Evolutionary conservation across 78 protist species (phyloP).

Genomic region (Speleostelium caveatum): DNA sequence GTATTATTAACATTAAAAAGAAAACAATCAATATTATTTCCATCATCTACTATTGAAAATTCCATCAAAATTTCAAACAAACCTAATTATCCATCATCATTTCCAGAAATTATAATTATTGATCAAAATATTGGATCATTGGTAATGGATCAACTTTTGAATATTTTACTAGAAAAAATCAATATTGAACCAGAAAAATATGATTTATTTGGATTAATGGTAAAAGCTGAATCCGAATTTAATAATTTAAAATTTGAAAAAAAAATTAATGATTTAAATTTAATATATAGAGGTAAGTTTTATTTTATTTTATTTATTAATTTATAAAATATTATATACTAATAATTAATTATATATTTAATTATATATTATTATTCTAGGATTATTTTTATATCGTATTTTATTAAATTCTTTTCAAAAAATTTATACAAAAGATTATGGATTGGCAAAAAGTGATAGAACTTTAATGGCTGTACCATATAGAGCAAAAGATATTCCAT

Average conservation of each 20-base stretch:
- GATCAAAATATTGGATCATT: background rate
- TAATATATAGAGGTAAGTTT: conserved; percentile 1
- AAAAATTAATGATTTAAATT: background rate
- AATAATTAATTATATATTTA: too few relatives aligned
- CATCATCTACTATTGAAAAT: background rate
- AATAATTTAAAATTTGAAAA: background rate
- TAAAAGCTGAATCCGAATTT: background rate
- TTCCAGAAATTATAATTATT: background rate
- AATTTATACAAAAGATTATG: background rate
- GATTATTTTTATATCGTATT: background rate
- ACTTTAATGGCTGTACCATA: conserved; percentile 62
- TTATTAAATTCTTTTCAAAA: background rate
- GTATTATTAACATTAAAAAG: background rate
- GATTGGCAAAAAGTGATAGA: background rate
- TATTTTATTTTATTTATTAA: too few relatives aligned
- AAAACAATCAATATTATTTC: too few relatives aligned
- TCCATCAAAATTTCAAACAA: background rate
- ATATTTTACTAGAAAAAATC: background rate
- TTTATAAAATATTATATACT: too few relatives aligned
- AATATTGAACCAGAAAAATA: background rate
- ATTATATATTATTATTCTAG: too few relatives aligned
- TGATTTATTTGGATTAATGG: background rate
- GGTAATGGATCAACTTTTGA: background rate
- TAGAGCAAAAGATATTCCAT: conserved; percentile 74
- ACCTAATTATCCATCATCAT: background rate